Conservation (phyloP, 495 filamentous ascomycete genomes). For the Penicillium ochrochloron region DNA sequence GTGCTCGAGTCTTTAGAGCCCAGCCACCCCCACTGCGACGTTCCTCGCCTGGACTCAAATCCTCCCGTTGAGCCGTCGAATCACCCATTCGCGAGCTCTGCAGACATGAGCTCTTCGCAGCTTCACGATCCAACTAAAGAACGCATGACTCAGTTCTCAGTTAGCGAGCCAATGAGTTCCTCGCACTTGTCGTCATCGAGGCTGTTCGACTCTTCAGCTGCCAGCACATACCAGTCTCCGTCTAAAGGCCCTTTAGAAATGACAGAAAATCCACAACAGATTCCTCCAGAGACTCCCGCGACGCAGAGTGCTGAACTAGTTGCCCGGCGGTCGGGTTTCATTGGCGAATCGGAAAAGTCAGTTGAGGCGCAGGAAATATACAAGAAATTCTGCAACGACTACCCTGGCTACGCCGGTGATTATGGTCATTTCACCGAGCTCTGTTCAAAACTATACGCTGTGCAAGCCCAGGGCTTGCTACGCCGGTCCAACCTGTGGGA, state of each 20-base stretch:
- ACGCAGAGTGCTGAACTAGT: slow-evolving; percentile 26
- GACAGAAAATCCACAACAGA: not conserved
- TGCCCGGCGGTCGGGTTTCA: slow-evolving; percentile 32
- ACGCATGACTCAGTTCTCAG: slow-evolving; percentile 3
- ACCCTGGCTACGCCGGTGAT: slow-evolving; percentile 60
- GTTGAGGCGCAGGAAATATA: slow-evolving; percentile 42
- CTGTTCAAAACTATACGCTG: slow-evolving; percentile 57
- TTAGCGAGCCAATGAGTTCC: slow-evolving; percentile 9
- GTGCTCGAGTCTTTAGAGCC: slow-evolving; percentile 37
- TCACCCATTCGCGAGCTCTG: slow-evolving; percentile 26
- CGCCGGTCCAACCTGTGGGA: slow-evolving; percentile 63
- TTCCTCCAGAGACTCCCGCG: not conserved
- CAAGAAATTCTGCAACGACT: slow-evolving; percentile 57
- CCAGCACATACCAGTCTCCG: slow-evolving; percentile 22
- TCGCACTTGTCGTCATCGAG: slow-evolving; percentile 20
- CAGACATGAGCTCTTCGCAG: slow-evolving; percentile 23
- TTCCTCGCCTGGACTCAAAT: slow-evolving; percentile 13
- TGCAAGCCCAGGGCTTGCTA: slow-evolving; percentile 46
- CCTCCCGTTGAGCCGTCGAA: slow-evolving; percentile 21
- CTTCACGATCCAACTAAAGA: slow-evolving; percentile 14
- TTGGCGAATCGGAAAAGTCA: slow-evolving; percentile 26
- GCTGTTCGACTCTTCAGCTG: slow-evolving; percentile 19
- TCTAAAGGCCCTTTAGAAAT: slow-evolving; percentile 21
- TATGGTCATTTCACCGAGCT: slow-evolving; percentile 57
- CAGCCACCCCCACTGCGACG: slow-evolving; percentile 22